Conservation (phyloP, 106 monocot genomes). For the Triglochin maritima region DNA sequence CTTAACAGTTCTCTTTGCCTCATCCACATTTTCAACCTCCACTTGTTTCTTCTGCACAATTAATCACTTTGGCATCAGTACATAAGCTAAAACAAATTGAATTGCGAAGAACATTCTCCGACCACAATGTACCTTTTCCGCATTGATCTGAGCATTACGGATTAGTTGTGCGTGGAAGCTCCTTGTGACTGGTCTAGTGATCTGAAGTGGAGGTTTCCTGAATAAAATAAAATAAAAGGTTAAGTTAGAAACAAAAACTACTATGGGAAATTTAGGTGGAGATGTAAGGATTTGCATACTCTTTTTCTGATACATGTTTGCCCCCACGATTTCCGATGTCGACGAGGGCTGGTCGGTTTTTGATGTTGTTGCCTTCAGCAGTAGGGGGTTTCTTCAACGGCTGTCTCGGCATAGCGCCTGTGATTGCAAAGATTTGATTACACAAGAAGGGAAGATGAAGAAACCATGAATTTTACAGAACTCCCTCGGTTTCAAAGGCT, state of each 20-base stretch:
- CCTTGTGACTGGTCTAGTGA: constrained; percentile 23
- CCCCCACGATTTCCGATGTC: constrained; percentile 6
- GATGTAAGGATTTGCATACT: no score
- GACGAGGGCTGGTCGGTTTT: constrained; percentile 2
- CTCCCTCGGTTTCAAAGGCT: no score
- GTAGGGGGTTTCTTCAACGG: background rate
- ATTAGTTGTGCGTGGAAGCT: constrained; percentile 50
- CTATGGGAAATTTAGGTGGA: background rate
- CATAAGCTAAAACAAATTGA: background rate
- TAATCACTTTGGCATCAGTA: no score
- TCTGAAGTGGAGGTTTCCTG: constrained; percentile 3
- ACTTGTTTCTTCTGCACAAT: constrained; percentile 5
- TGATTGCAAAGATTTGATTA: no score
- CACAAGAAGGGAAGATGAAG: background rate
- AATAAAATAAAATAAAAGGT: background rate
- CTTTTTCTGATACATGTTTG: background rate
- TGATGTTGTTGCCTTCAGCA: constrained; percentile 2
- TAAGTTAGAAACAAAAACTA: background rate
- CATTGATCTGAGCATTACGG: constrained; percentile 31
- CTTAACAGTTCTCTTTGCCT: background rate
- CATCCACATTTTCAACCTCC: background rate
- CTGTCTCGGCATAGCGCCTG: no score
- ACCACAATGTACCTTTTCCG: background rate
- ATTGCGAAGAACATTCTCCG: constrained; percentile 4
- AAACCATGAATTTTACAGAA: no score